Evolutionary conservation across 2,329 filamentous ascomycete species (phyloP).

Genomic region (Arthrobotrys entomopaga): DNA sequence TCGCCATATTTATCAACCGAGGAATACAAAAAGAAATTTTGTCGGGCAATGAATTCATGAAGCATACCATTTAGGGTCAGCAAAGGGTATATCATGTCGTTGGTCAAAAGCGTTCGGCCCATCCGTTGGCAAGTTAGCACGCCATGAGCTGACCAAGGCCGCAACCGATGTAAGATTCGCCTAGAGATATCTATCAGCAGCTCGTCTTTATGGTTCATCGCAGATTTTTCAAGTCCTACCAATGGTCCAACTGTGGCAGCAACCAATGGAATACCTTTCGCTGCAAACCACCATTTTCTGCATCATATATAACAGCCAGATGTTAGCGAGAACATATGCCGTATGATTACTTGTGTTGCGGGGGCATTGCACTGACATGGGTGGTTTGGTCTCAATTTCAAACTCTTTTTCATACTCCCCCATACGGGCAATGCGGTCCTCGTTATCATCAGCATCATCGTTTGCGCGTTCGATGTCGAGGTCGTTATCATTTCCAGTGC

Average conservation of each 20-base stretch:
- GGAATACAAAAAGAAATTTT: no score
- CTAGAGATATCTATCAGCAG: conserved; percentile 16
- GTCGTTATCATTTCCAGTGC: not conserved
- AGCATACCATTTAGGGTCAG: conserved; percentile 68
- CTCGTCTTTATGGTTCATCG: no score
- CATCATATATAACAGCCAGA: not conserved
- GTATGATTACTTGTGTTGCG: conserved; percentile 16
- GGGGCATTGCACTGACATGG: conserved; percentile 34
- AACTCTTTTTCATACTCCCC: conserved; percentile 42
- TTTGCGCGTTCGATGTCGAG: conserved; percentile 8
- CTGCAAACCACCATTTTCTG: conserved; percentile 54
- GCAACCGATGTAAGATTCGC: conserved; percentile 86
- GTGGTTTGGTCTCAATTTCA: conserved; percentile 30
- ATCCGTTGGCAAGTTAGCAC: conserved; percentile 67
- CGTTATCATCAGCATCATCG: conserved; percentile 1
- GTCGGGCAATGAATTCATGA: no score
- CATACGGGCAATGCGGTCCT: conserved; percentile 21
- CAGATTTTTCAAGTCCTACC: conserved; percentile 60
- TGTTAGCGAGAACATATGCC: conserved; percentile 15
- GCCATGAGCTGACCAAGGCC: conserved; percentile 83
- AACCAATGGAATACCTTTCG: conserved; percentile 74
- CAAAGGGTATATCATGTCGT: conserved; percentile 72
- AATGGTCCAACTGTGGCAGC: conserved; percentile 86
- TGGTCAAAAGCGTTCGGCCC: conserved; percentile 65
- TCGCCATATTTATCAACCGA: not conserved